Evolutionary conservation across 1,139 yeast species (phyloP).

Genomic region (Kodamaea plutei): DNA sequence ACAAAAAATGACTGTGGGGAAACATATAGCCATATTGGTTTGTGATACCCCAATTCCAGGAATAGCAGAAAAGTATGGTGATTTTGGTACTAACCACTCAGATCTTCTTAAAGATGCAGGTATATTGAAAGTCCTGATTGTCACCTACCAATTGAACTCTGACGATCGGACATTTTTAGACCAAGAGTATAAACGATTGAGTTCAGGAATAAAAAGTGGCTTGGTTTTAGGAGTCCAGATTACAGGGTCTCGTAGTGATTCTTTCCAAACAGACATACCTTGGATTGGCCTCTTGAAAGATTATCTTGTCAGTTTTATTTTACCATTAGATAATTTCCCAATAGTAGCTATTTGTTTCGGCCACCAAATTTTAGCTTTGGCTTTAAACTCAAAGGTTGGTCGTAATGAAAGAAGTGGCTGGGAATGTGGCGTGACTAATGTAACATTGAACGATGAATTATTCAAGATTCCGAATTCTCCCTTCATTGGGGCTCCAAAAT

Average conservation of each 20-base stretch:
- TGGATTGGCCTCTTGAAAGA: slow-evolving; percentile 54
- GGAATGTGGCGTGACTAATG: slow-evolving; percentile 63
- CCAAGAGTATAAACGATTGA: slow-evolving; percentile 15
- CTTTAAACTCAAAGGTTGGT: slow-evolving; percentile 58
- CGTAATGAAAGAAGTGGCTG: slow-evolving; percentile 57
- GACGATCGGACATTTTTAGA: slow-evolving; percentile 4
- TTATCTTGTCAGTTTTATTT: slow-evolving; percentile 32
- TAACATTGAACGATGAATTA: slow-evolving; percentile 44
- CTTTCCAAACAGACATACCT: slow-evolving; percentile 42
- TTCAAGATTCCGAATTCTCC: slow-evolving; percentile 28
- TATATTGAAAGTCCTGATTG: neutral
- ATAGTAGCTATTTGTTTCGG: slow-evolving; percentile 79
- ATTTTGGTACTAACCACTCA: slow-evolving; percentile 48
- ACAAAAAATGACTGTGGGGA: too few species aligned
- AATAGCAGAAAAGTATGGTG: slow-evolving; percentile 36
- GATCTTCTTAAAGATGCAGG: slow-evolving; percentile 24
- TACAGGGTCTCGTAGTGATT: slow-evolving; percentile 64
- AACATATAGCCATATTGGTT: slow-evolving; percentile 43
- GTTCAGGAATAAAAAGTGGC: slow-evolving; percentile 25
- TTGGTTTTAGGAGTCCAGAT: slow-evolving; percentile 46
- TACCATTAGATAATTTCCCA: slow-evolving; percentile 30
- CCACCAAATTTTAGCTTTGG: slow-evolving; percentile 70
- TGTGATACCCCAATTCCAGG: slow-evolving; percentile 41
- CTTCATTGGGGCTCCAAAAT: slow-evolving; percentile 41
- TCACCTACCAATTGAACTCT: slow-evolving; percentile 6